Evolutionary conservation across 176 grass and related monocot species (phyloP).

Genomic region (Pharus latifolius): DNA sequence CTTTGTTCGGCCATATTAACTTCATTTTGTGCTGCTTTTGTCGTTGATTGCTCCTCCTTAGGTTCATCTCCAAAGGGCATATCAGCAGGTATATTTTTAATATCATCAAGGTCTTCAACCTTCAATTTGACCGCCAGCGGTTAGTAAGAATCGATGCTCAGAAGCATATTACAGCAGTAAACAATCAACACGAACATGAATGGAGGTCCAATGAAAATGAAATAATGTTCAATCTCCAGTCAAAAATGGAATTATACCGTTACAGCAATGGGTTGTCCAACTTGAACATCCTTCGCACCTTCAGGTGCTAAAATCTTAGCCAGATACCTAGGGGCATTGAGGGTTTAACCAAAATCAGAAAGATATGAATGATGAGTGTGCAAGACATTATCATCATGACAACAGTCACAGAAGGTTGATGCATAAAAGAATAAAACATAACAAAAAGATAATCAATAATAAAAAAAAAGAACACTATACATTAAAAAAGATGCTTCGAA

Average conservation of each 20-base stretch:
- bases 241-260: conserved; percentile 56
- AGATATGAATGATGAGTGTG: neutral
- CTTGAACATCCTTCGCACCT: conserved; percentile 93
- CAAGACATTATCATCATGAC: conserved; percentile 3
- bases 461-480: too few relatives aligned
- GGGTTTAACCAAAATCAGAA: neutral
- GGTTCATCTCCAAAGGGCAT: conserved; percentile 45
- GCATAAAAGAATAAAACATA: conserved; percentile 14
- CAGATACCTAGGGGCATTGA: conserved; percentile 58
- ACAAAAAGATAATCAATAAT: neutral
- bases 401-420: conserved; percentile 4
- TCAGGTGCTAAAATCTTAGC: conserved; percentile 96
- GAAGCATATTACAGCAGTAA: neutral
- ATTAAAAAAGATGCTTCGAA: neutral
- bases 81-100: conserved; percentile 69
- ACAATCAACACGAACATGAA: neutral
- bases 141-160: neutral
- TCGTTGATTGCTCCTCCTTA: conserved; percentile 37
- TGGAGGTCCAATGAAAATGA: neutral
- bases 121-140: conserved; percentile 21
- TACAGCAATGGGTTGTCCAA: conserved; percentile 84
- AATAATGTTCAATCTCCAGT: neutral
- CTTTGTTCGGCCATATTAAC: conserved; percentile 22
- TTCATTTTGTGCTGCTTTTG: conserved; percentile 23
- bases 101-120: conserved; percentile 81